Conservation (phyloP, 139 green algal genomes). For the Gonium pectorale region DNA sequence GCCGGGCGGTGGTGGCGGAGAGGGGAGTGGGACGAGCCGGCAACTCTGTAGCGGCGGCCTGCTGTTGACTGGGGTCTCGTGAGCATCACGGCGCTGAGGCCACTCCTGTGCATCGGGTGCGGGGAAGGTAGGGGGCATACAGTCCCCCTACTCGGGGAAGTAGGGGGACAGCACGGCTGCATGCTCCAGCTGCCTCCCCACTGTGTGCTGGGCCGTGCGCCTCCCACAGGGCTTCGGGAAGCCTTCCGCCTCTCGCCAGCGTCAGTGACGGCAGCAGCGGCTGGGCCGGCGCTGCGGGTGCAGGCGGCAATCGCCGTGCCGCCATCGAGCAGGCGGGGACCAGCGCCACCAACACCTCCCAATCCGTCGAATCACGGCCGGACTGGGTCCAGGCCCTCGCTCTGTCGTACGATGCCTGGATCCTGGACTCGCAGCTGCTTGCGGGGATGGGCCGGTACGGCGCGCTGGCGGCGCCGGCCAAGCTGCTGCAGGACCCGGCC, state of each 20-base stretch:
- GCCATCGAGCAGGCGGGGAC: no score
- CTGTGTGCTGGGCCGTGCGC: no score
- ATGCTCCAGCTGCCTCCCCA: no score
- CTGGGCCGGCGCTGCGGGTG: not conserved
- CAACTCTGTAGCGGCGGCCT: not conserved
- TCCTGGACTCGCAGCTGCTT: conserved; percentile 30
- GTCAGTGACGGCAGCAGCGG: not conserved
- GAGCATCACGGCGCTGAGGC: not conserved
- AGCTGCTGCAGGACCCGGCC: not conserved
- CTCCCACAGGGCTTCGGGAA: not conserved
- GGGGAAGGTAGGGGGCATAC: not conserved
- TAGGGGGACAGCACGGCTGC: no score
- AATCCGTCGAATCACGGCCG: not conserved
- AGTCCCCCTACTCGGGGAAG: not conserved
- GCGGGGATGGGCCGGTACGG: not conserved
- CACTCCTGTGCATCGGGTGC: not conserved
- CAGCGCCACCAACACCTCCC: not conserved
- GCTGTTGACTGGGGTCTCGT: not conserved
- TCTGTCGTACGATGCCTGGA: conserved; percentile 19
- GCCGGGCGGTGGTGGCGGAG: not conserved
- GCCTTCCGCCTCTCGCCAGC: not conserved
- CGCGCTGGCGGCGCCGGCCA: not conserved
- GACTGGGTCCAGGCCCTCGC: not conserved
- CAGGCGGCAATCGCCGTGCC: no score
- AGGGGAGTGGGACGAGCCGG: not conserved